Conservation (phyloP, 2,329 filamentous ascomycete species). For the Neofusicoccum parvum region DNA sequence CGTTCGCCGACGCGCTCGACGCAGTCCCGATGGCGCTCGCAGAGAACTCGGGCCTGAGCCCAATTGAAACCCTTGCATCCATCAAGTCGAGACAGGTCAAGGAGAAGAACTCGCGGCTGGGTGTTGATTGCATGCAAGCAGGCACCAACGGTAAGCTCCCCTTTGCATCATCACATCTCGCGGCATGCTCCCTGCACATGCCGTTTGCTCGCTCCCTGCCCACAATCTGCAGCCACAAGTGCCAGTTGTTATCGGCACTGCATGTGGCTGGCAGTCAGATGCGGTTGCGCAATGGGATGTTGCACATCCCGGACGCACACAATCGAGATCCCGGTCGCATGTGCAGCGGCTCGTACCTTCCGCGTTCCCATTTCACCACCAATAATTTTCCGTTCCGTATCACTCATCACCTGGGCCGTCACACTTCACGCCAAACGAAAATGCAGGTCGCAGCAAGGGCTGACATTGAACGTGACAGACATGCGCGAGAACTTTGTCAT, state of each 20-base stretch:
- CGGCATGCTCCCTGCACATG: constrained; percentile 5
- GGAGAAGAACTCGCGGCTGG: constrained; percentile 75
- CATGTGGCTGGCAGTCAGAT: constrained; percentile 16
- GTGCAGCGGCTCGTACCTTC: constrained; percentile 23
- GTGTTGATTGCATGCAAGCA: constrained; percentile 96
- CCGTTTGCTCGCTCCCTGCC: constrained; percentile 20
- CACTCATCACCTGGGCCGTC: not conserved
- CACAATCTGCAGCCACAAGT: constrained; percentile 20
- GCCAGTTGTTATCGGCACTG: constrained; percentile 18
- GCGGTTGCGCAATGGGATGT: constrained; percentile 16
- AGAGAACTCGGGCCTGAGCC: constrained; percentile 94
- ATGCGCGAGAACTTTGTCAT: constrained; percentile 99
- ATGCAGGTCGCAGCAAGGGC: not conserved
- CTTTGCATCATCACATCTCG: constrained; percentile 22
- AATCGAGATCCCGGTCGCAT: constrained; percentile 18
- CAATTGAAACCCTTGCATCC: constrained; percentile 90
- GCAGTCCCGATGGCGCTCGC: constrained; percentile 92
- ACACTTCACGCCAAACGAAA: not conserved
- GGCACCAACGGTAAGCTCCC: constrained; percentile 73
- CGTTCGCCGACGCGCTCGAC: constrained; percentile 93
- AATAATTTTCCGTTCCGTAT: not conserved
- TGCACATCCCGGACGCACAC: constrained; percentile 14
- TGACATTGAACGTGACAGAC: constrained; percentile 53
- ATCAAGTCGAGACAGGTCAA: constrained; percentile 97
- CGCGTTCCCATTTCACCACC: constrained; percentile 10